These are phyloP conservation scores for Phytophthora hybrid DNA, from an alignment of 352 stramenopile genomes.

Conservation along the genomic window DNA sequence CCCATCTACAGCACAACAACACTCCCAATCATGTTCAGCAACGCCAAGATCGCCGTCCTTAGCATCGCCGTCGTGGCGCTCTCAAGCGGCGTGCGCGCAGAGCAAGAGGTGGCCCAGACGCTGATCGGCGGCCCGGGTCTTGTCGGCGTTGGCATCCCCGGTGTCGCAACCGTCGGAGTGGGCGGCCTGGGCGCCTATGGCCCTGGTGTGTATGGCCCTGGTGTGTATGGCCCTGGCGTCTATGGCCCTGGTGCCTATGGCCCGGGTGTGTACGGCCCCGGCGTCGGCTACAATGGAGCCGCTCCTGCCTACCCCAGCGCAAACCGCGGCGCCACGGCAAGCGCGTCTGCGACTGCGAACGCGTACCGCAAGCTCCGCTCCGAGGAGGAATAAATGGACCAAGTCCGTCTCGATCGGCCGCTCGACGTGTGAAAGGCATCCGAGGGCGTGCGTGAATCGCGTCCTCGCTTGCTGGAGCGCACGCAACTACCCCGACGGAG, in stretches of 20 bases:
- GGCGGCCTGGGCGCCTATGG: neutral
- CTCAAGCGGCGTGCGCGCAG: constrained; percentile 1
- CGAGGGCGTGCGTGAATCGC: too few relatives aligned
- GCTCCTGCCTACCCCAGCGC: neutral
- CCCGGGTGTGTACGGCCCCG: neutral
- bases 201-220: neutral
- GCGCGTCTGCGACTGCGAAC: neutral
- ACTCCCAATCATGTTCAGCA: constrained; percentile 5
- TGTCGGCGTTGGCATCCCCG: constrained; percentile 5
- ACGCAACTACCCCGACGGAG: too few relatives aligned
- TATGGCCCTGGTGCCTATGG: neutral
- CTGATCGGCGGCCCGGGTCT: neutral
- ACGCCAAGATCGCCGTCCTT: constrained; percentile 15
- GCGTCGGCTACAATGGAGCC: neutral
- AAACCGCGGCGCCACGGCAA: neutral
- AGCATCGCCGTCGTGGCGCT: constrained; percentile 1
- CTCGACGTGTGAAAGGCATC: too few relatives aligned
- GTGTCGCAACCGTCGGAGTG: neutral
- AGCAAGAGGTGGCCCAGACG: constrained; percentile 1
- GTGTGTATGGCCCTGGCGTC: too few relatives aligned
- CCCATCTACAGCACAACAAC: neutral
- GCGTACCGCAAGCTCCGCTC: neutral
- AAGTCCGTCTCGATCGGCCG: too few relatives aligned
- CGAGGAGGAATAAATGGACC: too few relatives aligned
- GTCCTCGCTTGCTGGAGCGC: too few relatives aligned